Evolutionary conservation across 306 rosid species (phyloP).

Genomic region (Biancaea sappan): DNA sequence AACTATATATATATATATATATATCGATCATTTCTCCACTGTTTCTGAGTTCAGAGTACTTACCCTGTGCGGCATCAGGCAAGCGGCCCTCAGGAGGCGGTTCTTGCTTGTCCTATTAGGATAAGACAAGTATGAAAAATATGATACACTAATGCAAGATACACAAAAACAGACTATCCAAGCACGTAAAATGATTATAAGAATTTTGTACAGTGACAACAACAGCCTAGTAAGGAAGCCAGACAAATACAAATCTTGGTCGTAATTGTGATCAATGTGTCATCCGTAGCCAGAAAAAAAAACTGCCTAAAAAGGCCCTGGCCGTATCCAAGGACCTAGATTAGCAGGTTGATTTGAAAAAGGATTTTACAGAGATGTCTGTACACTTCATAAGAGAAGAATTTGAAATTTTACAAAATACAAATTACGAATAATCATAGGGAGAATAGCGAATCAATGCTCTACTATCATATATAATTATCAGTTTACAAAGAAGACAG

Average conservation of each 20-base stretch:
- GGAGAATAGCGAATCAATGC: neutral
- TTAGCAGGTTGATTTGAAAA: neutral
- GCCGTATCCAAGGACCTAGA: neutral
- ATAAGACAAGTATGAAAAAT: too few species aligned
- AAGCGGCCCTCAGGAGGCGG: constrained; percentile 94
- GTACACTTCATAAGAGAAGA: neutral
- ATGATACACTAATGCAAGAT: neutral
- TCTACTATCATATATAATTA: neutral
- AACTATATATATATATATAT: too few species aligned
- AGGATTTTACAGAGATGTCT: neutral
- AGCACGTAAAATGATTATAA: too few species aligned
- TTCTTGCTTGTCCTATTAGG: constrained; percentile 65
- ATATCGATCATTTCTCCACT: neutral
- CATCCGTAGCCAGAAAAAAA: too few species aligned
- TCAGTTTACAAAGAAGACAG: neutral
- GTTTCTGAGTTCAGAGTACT: neutral
- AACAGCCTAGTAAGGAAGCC: neutral
- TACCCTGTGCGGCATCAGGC: constrained; percentile 83
- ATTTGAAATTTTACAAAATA: neutral
- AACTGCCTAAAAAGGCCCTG: neutral
- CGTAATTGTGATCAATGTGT: too few species aligned
- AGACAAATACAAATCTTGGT: too few species aligned
- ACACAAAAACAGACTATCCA: neutral
- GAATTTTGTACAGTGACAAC: neutral
- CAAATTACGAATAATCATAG: neutral